phyloP scores from a whole-genome alignment of 2,329 filamentous ascomycete genomes.

The Fusarium protoensiforme region DNA sequence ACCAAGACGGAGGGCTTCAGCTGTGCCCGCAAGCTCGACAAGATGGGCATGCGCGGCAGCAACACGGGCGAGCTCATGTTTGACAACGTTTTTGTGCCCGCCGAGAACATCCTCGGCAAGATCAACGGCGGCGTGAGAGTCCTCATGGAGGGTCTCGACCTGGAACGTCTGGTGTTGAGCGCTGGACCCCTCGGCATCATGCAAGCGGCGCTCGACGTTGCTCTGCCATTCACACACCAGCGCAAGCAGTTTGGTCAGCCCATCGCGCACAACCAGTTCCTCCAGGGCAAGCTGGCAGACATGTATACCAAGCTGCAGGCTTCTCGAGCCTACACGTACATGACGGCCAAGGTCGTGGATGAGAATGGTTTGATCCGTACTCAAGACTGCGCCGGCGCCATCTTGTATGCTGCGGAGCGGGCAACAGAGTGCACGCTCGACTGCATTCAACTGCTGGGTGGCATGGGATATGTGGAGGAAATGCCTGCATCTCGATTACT shows the following conservation, averaged over 20 bases:
- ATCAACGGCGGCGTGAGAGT: constrained; percentile 88
- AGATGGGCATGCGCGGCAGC: constrained; percentile 96
- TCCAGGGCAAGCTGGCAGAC: constrained; percentile 93
- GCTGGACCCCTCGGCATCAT: constrained; percentile 94
- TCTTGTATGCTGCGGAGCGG: constrained; percentile 90
- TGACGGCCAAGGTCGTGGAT: constrained; percentile 82
- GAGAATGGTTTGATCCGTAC: constrained; percentile 79
- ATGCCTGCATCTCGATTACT: constrained; percentile 89
- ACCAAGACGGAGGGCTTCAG: constrained; percentile 79
- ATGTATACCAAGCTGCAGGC: constrained; percentile 97
- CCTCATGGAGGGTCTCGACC: constrained; percentile 94
- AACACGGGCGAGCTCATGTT: constrained; percentile 96
- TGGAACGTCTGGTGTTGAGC: constrained; percentile 91
- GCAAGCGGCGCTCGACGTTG: constrained; percentile 88
- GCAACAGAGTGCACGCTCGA: constrained; percentile 89
- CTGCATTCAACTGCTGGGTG: constrained; percentile 91
- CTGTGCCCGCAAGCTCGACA: constrained; percentile 91
- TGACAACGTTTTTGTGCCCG: constrained; percentile 89
- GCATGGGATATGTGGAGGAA: constrained; percentile 97
- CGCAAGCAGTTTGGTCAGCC: constrained; percentile 89
- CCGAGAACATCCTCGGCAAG: constrained; percentile 81
- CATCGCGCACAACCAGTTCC: constrained; percentile 90
- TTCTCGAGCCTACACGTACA: constrained; percentile 86
- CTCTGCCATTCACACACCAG: constrained; percentile 88
- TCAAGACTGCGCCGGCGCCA: constrained; percentile 94